Evolutionary conservation across 768 basidiomycete genomes (phyloP).

Genomic region (Antrodiella citrinella): DNA sequence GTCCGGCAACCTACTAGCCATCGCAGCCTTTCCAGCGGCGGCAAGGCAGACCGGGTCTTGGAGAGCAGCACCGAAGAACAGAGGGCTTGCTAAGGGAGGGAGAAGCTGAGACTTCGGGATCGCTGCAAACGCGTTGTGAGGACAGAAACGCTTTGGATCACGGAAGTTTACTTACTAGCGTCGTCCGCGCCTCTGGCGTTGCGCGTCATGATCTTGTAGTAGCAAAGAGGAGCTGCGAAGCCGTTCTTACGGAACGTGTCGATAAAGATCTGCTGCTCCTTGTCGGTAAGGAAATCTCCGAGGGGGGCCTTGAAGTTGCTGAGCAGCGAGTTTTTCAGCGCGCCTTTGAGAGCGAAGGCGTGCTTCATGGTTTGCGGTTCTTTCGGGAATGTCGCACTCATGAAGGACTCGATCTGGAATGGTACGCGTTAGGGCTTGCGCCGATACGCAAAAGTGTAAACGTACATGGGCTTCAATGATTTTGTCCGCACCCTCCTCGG

Average conservation of each 20-base stretch:
- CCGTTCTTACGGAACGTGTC: conserved; percentile 24
- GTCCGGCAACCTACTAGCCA: not conserved
- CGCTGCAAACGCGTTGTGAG: too few species aligned
- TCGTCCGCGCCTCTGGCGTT: too few species aligned
- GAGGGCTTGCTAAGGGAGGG: conserved; percentile 19
- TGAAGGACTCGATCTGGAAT: conserved; percentile 17
- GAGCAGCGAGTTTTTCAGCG: too few species aligned
- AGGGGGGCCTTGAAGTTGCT: too few species aligned
- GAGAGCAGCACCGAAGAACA: too few species aligned
- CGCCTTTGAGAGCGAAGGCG: too few species aligned
- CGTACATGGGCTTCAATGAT: conserved; percentile 29
- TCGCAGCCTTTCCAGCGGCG: not conserved
- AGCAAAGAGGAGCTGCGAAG: conserved; percentile 25
- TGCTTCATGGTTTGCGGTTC: conserved; percentile 21
- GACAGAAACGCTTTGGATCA: too few species aligned
- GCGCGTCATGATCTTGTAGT: too few species aligned
- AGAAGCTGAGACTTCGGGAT: conserved; percentile 24
- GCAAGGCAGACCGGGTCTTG: conserved; percentile 28
- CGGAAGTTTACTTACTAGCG: too few species aligned
- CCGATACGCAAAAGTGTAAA: conserved; percentile 1
- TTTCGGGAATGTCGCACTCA: conserved; percentile 26
- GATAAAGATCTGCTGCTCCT: conserved; percentile 24
- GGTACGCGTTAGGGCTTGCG: conserved; percentile 20
- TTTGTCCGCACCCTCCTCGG: conserved; percentile 21
- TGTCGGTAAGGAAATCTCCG: conserved; percentile 24